phyloP scores from a whole-genome alignment of 1,139 yeast genomes.

The Zygosaccharomyces pseudobailii region DNA sequence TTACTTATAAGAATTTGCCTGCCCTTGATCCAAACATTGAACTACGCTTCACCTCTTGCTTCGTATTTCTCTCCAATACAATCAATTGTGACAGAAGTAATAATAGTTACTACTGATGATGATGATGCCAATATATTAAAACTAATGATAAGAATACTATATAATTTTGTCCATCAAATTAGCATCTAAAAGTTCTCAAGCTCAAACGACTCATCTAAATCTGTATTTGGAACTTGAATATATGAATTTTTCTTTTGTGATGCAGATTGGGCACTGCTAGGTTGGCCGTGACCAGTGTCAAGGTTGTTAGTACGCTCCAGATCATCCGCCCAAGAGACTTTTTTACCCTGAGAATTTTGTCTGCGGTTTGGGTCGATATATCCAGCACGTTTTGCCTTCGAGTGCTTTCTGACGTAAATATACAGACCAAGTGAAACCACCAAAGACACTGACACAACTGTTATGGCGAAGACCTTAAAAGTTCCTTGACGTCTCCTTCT shows the following conservation, averaged over 20 bases:
- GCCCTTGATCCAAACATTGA: too few relatives aligned
- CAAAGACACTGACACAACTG: conserved; percentile 1
- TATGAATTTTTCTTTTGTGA: conserved; percentile 19
- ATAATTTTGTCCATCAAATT: neutral
- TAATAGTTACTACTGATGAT: too few relatives aligned
- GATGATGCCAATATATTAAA: neutral
- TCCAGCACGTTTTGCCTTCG: conserved; percentile 26
- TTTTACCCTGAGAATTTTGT: conserved; percentile 23
- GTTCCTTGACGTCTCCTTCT: conserved; percentile 1
- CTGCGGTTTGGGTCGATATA: conserved; percentile 23
- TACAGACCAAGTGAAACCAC: conserved; percentile 5
- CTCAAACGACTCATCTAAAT: conserved; percentile 21
- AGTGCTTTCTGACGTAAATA: conserved; percentile 10
- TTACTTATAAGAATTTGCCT: too few relatives aligned
- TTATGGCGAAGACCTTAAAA: conserved; percentile 5
- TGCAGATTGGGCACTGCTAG: conserved; percentile 7
- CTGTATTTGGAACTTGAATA: conserved; percentile 19
- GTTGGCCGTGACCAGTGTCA: conserved; percentile 37
- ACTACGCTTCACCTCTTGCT: too few relatives aligned
- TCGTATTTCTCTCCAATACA: too few relatives aligned
- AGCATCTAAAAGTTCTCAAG: conserved; percentile 16
- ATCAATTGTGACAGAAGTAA: too few relatives aligned
- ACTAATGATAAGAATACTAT: neutral
- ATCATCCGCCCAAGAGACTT: conserved; percentile 37
- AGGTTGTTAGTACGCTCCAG: conserved; percentile 31